A percentile compares a stretch with the other conserved stretches of the same genome.
Conservation (phyloP, 805 yeast species). For the Yarrowia sp. region DNA sequence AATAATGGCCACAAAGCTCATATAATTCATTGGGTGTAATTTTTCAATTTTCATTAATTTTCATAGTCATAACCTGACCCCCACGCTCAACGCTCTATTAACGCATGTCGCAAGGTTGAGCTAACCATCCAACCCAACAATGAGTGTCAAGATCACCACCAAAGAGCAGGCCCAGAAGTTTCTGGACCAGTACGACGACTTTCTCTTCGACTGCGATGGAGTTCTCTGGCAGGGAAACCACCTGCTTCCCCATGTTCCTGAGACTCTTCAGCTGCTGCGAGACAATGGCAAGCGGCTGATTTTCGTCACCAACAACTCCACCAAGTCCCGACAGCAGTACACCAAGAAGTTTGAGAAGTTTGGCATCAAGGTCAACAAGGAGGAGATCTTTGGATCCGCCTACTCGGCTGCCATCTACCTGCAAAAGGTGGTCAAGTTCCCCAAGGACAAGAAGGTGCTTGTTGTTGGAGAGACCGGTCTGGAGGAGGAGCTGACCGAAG, state of each 20-base stretch:
- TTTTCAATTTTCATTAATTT: too few relatives aligned
- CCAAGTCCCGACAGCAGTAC: conserved; percentile 80
- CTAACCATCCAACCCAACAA: background rate
- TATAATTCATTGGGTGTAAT: background rate
- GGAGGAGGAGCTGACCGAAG: conserved; percentile 67
- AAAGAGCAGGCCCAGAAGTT: conserved; percentile 43
- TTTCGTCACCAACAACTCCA: conserved; percentile 94
- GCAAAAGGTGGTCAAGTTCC: conserved; percentile 68
- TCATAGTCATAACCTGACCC: background rate
- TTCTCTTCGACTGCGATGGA: conserved; percentile 95
- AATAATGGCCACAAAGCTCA: background rate
- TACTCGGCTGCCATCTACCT: conserved; percentile 89
- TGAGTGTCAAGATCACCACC: conserved; percentile 32
- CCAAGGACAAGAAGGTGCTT: conserved; percentile 77
- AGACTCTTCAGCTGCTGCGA: conserved; percentile 65
- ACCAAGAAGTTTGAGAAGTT: conserved; percentile 69
- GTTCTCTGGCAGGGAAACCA: conserved; percentile 91
- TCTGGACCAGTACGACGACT: conserved; percentile 71
- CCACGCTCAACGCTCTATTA: background rate
- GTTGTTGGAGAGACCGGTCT: conserved; percentile 88
- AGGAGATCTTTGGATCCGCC: conserved; percentile 86
- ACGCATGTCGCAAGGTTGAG: background rate
- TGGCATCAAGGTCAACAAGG: conserved; percentile 46
- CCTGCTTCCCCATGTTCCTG: conserved; percentile 71
- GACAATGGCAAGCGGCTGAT: conserved; percentile 61